Conservation (phyloP, 139 green algal species). For the Coccomyxa sp. region DNA sequence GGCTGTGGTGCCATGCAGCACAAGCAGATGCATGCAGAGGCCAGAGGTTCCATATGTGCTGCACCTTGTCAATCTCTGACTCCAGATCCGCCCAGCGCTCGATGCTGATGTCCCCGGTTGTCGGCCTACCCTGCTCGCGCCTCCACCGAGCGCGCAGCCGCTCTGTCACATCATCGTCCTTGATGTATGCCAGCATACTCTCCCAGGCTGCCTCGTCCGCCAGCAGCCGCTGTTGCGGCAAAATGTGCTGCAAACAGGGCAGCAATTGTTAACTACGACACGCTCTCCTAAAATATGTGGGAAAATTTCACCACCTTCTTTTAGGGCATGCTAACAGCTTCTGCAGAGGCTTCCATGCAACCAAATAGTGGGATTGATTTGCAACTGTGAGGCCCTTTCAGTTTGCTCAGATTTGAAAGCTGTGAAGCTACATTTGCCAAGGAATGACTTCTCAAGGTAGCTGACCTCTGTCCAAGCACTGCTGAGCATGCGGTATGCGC, state of each 20-base stretch:
- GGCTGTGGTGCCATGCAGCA: no score
- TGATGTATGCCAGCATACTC: slow-evolving; percentile 62
- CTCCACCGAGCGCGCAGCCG: slow-evolving; percentile 20
- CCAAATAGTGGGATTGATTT: no score
- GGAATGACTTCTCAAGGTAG: no score
- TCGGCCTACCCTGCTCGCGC: neutral
- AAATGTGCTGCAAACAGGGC: slow-evolving; percentile 35
- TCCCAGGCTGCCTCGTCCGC: slow-evolving; percentile 33
- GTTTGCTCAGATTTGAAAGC: no score
- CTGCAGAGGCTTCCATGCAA: no score
- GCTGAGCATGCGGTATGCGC: slow-evolving; percentile 43
- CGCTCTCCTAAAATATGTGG: no score
- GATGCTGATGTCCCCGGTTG: slow-evolving; percentile 5
- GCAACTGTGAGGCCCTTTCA: no score
- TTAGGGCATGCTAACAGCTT: no score
- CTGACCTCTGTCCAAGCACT: slow-evolving; percentile 21
- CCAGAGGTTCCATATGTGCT: no score
- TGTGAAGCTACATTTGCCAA: no score
- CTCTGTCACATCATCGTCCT: slow-evolving; percentile 35
- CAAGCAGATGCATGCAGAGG: no score
- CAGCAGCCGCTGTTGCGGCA: slow-evolving; percentile 75
- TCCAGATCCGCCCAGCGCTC: slow-evolving; percentile 40
- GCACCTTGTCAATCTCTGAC: slow-evolving; percentile 16
- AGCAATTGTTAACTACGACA: neutral
- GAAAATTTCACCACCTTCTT: no score